Evolutionary conservation across 148 eudicot species (phyloP).

Genomic region (Camellia lanceoleosa): DNA sequence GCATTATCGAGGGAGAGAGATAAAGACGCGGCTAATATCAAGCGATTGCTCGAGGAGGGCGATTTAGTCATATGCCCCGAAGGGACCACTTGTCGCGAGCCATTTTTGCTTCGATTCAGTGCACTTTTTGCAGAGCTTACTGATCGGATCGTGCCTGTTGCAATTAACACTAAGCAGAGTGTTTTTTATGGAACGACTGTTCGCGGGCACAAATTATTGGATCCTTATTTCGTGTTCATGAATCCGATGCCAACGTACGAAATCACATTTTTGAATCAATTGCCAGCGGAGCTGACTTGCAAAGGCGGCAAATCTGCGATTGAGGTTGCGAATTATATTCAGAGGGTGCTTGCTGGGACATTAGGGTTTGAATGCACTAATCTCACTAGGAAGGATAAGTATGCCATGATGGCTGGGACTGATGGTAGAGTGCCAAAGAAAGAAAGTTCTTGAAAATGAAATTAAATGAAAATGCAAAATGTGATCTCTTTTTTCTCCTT

Average conservation of each 20-base stretch:
- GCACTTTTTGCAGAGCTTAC: slow-evolving; percentile 62
- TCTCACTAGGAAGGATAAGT: slow-evolving; percentile 64
- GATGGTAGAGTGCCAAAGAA: slow-evolving; percentile 42
- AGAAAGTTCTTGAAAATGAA: slow-evolving; percentile 16
- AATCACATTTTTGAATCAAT: slow-evolving; percentile 53
- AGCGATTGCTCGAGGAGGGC: slow-evolving; percentile 48
- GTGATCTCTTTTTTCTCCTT: neutral
- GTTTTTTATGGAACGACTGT: slow-evolving; percentile 55
- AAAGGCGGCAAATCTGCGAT: slow-evolving; percentile 45
- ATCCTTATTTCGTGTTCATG: slow-evolving; percentile 64
- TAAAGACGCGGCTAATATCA: slow-evolving; percentile 48
- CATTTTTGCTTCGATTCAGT: slow-evolving; percentile 57
- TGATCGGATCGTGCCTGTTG: slow-evolving; percentile 62
- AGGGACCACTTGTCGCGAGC: slow-evolving; percentile 66
- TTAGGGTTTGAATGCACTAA: slow-evolving; percentile 61
- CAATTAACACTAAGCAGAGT: slow-evolving; percentile 49
- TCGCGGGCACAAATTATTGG: slow-evolving; percentile 44
- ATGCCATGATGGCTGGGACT: slow-evolving; percentile 53
- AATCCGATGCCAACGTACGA: slow-evolving; percentile 64
- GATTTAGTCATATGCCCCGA: slow-evolving; percentile 66
- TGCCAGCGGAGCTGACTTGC: slow-evolving; percentile 52
- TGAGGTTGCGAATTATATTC: slow-evolving; percentile 65
- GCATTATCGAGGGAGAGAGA: slow-evolving; percentile 59
- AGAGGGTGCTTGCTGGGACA: slow-evolving; percentile 46
- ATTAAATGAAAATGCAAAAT: neutral